Conservation (phyloP, 192 early-diverging fungal species). For the Coemansia sp. region DNA sequence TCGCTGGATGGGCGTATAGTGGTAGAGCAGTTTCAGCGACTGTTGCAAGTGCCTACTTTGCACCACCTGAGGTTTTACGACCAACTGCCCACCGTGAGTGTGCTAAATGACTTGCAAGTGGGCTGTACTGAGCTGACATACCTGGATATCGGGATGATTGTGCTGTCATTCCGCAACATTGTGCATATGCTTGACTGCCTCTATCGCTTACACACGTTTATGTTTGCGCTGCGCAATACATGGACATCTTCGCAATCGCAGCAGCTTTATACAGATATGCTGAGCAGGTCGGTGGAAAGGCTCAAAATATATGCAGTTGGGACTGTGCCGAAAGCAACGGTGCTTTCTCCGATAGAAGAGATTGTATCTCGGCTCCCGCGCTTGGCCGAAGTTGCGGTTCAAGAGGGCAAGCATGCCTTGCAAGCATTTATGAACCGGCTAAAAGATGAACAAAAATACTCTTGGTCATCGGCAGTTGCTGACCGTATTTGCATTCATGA, state of each 20-base stretch:
- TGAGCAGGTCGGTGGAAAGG: constrained; percentile 12
- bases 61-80: constrained; percentile 14
- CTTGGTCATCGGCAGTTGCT: constrained; percentile 17
- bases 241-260: neutral
- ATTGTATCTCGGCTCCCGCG: constrained; percentile 12
- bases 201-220: constrained; percentile 7
- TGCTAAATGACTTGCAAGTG: neutral
- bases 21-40: constrained; percentile 3
- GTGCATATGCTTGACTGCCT: constrained; percentile 5
- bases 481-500: neutral
- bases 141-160: constrained; percentile 22
- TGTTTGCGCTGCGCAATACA: constrained; percentile 5
- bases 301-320: constrained; percentile 10
- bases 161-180: constrained; percentile 9
- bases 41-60: constrained; percentile 7
- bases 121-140: constrained; percentile 4
- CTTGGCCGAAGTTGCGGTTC: constrained; percentile 2
- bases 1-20: neutral
- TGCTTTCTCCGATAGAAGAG: constrained; percentile 1
- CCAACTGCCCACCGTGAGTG: constrained; percentile 15
- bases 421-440: neutral
- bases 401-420: neutral
- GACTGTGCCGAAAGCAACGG: neutral
- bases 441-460: neutral
- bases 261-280: neutral